Evolutionary conservation across 2,329 filamentous ascomycete species (phyloP).

Genomic region (Dothiorella sarmentorum): DNA sequence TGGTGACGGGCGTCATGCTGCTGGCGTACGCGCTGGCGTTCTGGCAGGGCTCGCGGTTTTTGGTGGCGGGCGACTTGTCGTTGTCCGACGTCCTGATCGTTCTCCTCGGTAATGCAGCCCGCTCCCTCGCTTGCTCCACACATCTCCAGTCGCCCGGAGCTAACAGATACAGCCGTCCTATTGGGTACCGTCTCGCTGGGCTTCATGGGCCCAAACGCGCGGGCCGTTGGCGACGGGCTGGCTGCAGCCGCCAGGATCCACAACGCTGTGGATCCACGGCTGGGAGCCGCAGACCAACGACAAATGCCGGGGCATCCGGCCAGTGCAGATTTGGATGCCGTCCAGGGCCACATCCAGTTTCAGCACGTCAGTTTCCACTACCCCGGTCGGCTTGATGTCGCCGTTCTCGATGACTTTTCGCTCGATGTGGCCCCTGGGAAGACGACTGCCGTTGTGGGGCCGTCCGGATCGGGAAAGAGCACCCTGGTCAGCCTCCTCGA

Average conservation of each 20-base stretch:
- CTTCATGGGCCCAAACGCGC: conserved; percentile 61
- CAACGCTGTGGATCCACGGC: conserved; percentile 62
- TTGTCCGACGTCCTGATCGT: conserved; percentile 87
- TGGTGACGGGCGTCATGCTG: not conserved
- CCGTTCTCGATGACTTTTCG: conserved; percentile 79
- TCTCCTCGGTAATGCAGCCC: conserved; percentile 24
- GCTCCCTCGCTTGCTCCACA: too few species aligned
- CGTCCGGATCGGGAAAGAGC: conserved; percentile 90
- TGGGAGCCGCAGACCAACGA: not conserved
- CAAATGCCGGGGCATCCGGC: not conserved
- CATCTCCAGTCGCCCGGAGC: too few species aligned
- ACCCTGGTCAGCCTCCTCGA: conserved; percentile 92
- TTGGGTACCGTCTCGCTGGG: conserved; percentile 22
- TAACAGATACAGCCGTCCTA: not conserved
- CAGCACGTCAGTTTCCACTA: conserved; percentile 88
- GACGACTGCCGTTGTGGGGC: conserved; percentile 87
- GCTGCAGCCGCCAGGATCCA: conserved; percentile 89
- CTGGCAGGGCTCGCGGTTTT: conserved; percentile 13
- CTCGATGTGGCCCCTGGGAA: conserved; percentile 83
- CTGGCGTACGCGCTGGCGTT: conserved; percentile 12
- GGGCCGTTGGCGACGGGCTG: conserved; percentile 79
- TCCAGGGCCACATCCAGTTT: conserved; percentile 59
- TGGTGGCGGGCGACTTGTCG: conserved; percentile 42
- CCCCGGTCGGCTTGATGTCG: conserved; percentile 84
- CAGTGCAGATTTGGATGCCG: not conserved